Base-by-base conservation (phyloP, 495 filamentous ascomycete species). In the Talaromyces adpressus region DNA sequence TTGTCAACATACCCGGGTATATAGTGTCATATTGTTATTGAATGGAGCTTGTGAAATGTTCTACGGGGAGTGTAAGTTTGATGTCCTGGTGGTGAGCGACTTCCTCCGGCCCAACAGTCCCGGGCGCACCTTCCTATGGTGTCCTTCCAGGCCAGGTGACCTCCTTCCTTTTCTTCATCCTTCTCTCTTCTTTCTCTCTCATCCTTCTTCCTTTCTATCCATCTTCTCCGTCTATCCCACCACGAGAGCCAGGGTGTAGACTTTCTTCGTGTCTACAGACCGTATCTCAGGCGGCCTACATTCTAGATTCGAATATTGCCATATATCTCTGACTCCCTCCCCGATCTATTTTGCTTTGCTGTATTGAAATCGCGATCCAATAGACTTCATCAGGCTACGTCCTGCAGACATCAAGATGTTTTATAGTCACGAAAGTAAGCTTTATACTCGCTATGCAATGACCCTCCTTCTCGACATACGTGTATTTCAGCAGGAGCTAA, bases 351-450 rank as follows among this genome's bases (percentile, higher is more conserved):
- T 41, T 41, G 36, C 11, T 41, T 41, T 41, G 12, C 12, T 41
- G 36, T 41, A 36, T 36, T 36, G 32, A 36, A 36, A 9, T 8
- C 36, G 36, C 36, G 36, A 16, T 16, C 36, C 6, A 20, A 49
- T 9, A 49, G 45, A 49, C n/a, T 49, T 8, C n/a, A 49, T 20
- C n/a, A 9, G 45, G 18, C 45, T 20, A 20, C 45, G 45, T 49
- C n/a, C 18, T 49, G 7, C n/a, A 20, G 16, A 7, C 45, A 58
- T 57, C 74, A 72, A 63, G 63, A 96, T 96, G 92, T 96, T 96
- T 70, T 96, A 95, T 75, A 94, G 89, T 70, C 89, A 94, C 75
- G 92, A 95, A 74, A 90, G 92, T 93, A 79, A 69, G 85, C 70
- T 51, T 57, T 34, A 22, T 25, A 32, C 45, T 16, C 4, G 7